Base-by-base conservation (phyloP, 2,329 filamentous ascomycete genomes). In the Cladobotryum mycophilum region DNA sequence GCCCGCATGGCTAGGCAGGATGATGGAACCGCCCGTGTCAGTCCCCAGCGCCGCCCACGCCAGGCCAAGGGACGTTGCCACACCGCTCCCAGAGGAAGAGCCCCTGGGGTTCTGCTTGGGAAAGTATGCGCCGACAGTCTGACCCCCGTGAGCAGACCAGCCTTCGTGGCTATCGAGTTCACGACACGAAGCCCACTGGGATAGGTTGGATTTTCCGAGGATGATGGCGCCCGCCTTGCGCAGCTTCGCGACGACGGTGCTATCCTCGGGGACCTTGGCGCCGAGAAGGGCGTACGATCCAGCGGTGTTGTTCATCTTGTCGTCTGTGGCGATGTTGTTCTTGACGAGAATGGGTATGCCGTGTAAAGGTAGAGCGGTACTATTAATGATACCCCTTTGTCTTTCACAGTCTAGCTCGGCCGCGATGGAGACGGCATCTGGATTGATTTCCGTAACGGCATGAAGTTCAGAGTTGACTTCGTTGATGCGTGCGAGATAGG, bases 341-440 rank as follows among this genome's bases (percentile, higher is more conserved):
- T 87, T 87, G 66, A 86, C 71, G 5, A 86, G 65, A 20, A 86
- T 76, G 0, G 83, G 84, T 4, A 86, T 73, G 5, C 84, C 83
- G 60, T 86, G 81, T 0, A 85, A 69, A 2, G 80, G 79, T 1
- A 76, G 64, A 1, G 17, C 4, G 5, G 22, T 42, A 48, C 25
- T 17, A 34, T 25, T 30, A 11, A 30, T 30, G 6, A 30, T 41
- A 14, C 22, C 41, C 5, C 55, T 54, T 2, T 47, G 47, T 33
- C 51, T 62, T 56, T 7, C 53, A 1, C 22, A 48, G 46, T 75
- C 73, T 4, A 71, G 55, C 1, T 59, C 51, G 2, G 56, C 58
- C 0, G 73, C 72, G 8, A 72, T 69, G 4, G 51, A 35, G 4
- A 72, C 45, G 0, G 72, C 72, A 49, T 71, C 67, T 0, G 67